Percentiles rank a stretch among this genome's conserved stretches.
Evolutionary conservation across 1,139 yeast genomes (phyloP).

Genomic region (Scheffersomyces illinoinensis): DNA sequence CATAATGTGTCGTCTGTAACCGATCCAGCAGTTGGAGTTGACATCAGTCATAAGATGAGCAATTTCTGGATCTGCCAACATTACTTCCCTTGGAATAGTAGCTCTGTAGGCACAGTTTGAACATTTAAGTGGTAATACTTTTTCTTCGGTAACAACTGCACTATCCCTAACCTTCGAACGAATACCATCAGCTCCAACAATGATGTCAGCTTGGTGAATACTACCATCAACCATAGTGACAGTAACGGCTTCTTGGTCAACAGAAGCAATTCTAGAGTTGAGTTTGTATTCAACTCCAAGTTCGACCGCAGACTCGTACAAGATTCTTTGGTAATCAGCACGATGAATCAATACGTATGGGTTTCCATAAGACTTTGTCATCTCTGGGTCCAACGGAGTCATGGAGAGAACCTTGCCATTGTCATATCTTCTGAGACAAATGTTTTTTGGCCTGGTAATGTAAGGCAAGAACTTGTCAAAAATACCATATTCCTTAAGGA

Average conservation of each 20-base stretch:
- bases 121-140: conserved; percentile 10
- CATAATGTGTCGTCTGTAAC: conserved; percentile 13
- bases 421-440: background rate
- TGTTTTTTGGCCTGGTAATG: background rate
- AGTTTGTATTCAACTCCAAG: background rate
- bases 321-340: background rate
- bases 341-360: background rate
- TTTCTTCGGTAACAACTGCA: conserved; percentile 18
- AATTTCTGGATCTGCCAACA: conserved; percentile 10
- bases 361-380: background rate
- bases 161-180: conserved; percentile 8
- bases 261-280: background rate
- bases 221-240: background rate
- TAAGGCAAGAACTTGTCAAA: background rate
- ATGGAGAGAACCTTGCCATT: background rate
- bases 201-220: background rate
- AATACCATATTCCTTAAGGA: background rate
- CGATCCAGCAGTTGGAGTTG: conserved; percentile 12
- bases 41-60: conserved; percentile 12
- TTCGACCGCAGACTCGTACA: background rate
- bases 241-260: background rate
- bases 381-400: background rate
- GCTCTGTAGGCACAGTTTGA: conserved; percentile 17
- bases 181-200: background rate
- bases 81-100: conserved; percentile 18